These are phyloP conservation scores for Chrysoporthe austroafricana DNA, from an alignment of 2,329 filamentous ascomycete species.

Conservation along the genomic window DNA sequence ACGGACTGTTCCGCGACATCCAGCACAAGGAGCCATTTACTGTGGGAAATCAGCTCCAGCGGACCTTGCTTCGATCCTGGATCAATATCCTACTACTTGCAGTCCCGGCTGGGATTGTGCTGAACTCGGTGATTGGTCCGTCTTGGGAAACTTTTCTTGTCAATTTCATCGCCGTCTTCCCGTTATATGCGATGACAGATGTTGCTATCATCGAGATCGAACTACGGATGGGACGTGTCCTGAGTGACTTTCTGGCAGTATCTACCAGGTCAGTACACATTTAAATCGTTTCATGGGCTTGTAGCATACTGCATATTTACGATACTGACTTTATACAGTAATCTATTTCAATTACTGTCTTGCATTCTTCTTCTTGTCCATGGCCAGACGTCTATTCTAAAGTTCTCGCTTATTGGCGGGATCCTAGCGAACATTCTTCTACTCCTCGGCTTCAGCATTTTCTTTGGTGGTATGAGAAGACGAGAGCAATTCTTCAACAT, in stretches of 20 bases:
- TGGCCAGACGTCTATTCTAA: conserved; percentile 10
- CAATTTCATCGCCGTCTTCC: conserved; percentile 20
- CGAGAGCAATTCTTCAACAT: conserved; percentile 12
- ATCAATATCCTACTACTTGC: conserved; percentile 14
- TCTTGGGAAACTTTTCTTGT: conserved; percentile 10
- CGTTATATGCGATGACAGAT: conserved; percentile 21
- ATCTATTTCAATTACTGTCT: conserved; percentile 11
- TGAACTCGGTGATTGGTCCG: neutral
- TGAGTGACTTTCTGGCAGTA: conserved; percentile 14
- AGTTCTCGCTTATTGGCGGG: conserved; percentile 20
- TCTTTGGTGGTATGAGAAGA: conserved; percentile 12
- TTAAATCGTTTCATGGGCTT: too few relatives aligned
- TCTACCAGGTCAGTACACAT: conserved; percentile 5
- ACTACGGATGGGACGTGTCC: conserved; percentile 4
- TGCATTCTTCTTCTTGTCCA: conserved; percentile 17
- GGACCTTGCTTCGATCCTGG: conserved; percentile 12
- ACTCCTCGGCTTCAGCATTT: conserved; percentile 20
- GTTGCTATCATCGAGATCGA: conserved; percentile 15
- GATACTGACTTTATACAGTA: neutral
- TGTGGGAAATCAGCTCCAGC: conserved; percentile 14
- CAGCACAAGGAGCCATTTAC: conserved; percentile 7
- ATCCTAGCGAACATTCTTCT: conserved; percentile 23
- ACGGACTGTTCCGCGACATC: too few relatives aligned
- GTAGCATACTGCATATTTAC: too few relatives aligned
- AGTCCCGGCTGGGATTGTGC: conserved; percentile 11